Evolutionary conservation across 345 rosid species (phyloP), one percentile per base, ranked within the genome.

Genomic region (Linum tenue): DNA sequence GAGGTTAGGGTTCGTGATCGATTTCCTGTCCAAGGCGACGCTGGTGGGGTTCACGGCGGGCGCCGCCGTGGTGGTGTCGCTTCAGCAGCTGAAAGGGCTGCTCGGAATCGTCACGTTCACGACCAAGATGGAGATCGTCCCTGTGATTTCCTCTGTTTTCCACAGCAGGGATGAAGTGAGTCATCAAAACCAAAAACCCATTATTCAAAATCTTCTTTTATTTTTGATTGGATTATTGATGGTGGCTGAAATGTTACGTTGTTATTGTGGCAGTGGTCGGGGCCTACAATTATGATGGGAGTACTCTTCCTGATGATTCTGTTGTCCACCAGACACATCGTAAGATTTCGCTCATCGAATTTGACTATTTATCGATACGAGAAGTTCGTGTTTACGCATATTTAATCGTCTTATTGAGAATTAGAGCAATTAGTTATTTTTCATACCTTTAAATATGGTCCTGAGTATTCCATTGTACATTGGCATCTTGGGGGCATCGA

Each of bases 11-110:
- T 95, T 95, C 72, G 61, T 91, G 59, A 95, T 95, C 43, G 99
- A 95, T 79, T 95, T 95, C 70, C 84, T 95, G 39, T 95, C 99
- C 36, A 91, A 85, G 88, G 97, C 99, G 40, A 95, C 96, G 8
- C 83, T 95, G 63, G 69, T 89, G 39, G 99, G 99, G 61, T 94
- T 94, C 81, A 94, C 85, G 86, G 97, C 97, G 42, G 99, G 97
- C 40, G 99, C 99, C 41, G 99, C 99, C 36, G 73, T 94, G 53
- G 89, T 94, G 59, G 99, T 94, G 15, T 87, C 97, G 9, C 78
- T 94, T 65, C 99, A 94, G 55, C 99, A 94, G 72, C 83, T 94
- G 3, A 94, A 94, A 68, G 96, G 96, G 59, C 79, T 94, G 79
- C 91, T 94, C 65, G 99, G 99, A 68, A 94, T 95, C 68, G 87